phyloP scores from a whole-genome alignment of 768 basidiomycete genomes.

The Suillus sp. region DNA sequence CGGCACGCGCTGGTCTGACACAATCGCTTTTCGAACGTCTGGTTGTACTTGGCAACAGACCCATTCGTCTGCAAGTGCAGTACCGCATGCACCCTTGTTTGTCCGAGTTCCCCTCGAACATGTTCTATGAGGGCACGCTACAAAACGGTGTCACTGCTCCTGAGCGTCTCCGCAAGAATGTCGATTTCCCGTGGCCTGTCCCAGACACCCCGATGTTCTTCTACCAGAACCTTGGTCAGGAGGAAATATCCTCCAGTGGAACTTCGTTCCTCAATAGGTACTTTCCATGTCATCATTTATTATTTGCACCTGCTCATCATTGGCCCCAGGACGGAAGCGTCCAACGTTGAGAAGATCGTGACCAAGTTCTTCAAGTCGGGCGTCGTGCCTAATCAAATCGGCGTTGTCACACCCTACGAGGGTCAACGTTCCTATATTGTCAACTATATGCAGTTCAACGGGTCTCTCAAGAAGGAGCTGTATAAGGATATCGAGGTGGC shows the following conservation, averaged over 20 bases:
- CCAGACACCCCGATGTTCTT: constrained; percentile 99
- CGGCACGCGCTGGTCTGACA: constrained; percentile 96
- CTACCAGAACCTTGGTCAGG: constrained; percentile 98
- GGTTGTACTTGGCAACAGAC: constrained; percentile 91
- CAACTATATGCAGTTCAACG: constrained; percentile 99
- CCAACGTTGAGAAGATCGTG: constrained; percentile 99
- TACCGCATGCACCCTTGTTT: constrained; percentile 99
- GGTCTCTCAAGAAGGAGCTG: constrained; percentile 97
- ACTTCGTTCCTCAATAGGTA: constrained; percentile 97
- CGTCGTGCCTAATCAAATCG: constrained; percentile 93
- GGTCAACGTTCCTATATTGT: constrained; percentile 98
- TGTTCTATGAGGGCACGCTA: constrained; percentile 99
- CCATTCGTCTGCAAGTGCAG: constrained; percentile 98
- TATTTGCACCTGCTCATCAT: constrained; percentile 11
- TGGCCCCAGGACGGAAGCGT: constrained; percentile 83
- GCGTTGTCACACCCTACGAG: constrained; percentile 98
- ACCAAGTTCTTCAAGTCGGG: constrained; percentile 99
- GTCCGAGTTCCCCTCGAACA: constrained; percentile 99
- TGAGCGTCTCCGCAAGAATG: constrained; percentile 94
- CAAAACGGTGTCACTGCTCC: constrained; percentile 99
- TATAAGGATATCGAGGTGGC: constrained; percentile 99
- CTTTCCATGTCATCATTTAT: constrained; percentile 19
- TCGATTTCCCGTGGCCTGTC: constrained; percentile 98
- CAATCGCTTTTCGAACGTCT: constrained; percentile 98
- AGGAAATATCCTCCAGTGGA: constrained; percentile 97